Evolutionary conservation across 2,329 filamentous ascomycete genomes (phyloP).

Genomic region (Ophidiomyces ophidiicola): DNA sequence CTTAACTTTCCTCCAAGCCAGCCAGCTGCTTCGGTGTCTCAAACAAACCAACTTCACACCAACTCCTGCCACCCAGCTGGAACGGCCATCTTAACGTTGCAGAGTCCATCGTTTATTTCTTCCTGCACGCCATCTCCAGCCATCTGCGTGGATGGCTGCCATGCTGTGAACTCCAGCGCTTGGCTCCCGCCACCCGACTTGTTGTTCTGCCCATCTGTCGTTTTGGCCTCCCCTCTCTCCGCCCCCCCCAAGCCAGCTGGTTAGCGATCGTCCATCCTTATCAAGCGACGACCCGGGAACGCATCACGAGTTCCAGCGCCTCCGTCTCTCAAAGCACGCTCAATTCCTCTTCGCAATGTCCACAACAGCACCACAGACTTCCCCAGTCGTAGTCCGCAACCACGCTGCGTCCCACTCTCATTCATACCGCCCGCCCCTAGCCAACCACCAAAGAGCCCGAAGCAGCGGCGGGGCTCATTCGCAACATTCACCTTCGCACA

Average conservation of each 20-base stretch:
- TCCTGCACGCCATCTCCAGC: not conserved
- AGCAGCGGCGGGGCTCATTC: conserved; percentile 34
- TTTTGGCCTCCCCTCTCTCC: conserved; percentile 3
- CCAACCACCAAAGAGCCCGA: conserved; percentile 36
- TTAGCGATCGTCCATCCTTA: not conserved
- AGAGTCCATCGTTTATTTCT: not conserved
- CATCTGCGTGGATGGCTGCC: conserved; percentile 4
- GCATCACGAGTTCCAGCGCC: not conserved
- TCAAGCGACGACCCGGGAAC: not conserved
- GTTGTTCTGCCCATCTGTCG: conserved; percentile 2
- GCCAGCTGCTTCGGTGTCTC: no score
- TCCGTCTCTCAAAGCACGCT: not conserved
- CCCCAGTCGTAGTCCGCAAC: conserved; percentile 39
- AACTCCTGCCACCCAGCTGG: no score
- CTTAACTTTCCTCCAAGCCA: no score
- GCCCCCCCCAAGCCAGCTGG: conserved; percentile 8
- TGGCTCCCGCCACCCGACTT: conserved; percentile 7
- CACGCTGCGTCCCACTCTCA: conserved; percentile 39
- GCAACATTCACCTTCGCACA: conserved; percentile 23
- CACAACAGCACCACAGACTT: conserved; percentile 35
- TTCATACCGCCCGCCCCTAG: conserved; percentile 30
- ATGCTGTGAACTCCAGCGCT: not conserved
- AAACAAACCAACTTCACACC: no score
- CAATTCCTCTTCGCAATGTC: conserved; percentile 26
- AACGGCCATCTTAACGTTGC: no score